Evolutionary conservation across 2,329 filamentous ascomycete species (phyloP).

Genomic region (Venturia aucupariae): DNA sequence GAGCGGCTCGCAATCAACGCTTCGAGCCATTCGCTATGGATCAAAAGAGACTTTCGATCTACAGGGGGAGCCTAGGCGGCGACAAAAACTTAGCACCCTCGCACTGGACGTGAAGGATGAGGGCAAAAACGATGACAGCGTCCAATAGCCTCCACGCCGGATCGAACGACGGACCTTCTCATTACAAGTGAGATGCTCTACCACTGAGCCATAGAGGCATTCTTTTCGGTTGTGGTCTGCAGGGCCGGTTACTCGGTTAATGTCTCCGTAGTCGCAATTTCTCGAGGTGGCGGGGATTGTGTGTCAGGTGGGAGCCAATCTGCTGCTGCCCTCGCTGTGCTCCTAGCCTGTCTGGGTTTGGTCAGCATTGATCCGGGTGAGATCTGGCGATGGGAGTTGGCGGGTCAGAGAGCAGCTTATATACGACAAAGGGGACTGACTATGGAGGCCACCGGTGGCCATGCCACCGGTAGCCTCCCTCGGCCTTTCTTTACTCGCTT

Average conservation of each 20-base stretch:
- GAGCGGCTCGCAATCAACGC: too few relatives aligned
- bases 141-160: neutral
- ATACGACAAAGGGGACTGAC: neutral
- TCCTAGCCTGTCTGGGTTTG: neutral
- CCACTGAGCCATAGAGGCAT: neutral
- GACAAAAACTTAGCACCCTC: too few relatives aligned
- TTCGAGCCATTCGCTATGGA: too few relatives aligned
- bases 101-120: too few relatives aligned
- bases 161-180: constrained; percentile 2
- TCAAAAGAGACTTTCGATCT: too few relatives aligned
- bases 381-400: too few relatives aligned
- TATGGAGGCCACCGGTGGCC: too few relatives aligned
- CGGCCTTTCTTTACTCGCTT: too few relatives aligned
- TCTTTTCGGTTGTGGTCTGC: neutral
- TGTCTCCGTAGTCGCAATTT: neutral
- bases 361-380: neutral
- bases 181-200: constrained; percentile 3
- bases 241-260: neutral
- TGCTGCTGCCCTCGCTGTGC: neutral
- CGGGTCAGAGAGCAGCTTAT: neutral
- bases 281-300: neutral
- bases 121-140: neutral
- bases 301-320: too few relatives aligned
- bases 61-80: too few relatives aligned
- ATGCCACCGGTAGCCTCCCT: too few relatives aligned